A percentile compares a stretch with the other conserved stretches of the same genome.
These are phyloP conservation scores for Elsinoe necatrix DNA, from an alignment of 2,329 filamentous ascomycete species.

Conservation along the genomic window DNA sequence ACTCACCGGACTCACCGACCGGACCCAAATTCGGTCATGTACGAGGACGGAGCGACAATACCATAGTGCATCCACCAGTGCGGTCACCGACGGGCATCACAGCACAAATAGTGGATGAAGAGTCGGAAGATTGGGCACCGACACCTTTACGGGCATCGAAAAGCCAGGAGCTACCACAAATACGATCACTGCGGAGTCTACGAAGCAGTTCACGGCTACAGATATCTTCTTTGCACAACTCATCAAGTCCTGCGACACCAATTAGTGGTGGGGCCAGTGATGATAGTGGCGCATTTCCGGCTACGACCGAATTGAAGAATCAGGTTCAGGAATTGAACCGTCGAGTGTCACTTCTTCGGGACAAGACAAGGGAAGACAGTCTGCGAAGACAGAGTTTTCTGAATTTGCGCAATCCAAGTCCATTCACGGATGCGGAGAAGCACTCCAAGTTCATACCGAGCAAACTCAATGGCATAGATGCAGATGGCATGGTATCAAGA, in stretches of 20 bases:
- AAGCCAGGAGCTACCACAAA: constrained; percentile 12
- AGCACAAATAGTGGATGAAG: constrained; percentile 2
- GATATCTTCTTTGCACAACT: not conserved
- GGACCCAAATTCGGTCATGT: constrained; percentile 6
- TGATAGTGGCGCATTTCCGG: constrained; percentile 57
- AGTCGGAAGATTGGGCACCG: constrained; percentile 8
- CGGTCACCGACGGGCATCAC: not conserved
- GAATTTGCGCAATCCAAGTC: constrained; percentile 65
- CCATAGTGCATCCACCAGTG: constrained; percentile 10
- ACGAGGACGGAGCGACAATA: constrained; percentile 11
- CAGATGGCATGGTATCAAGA: not conserved
- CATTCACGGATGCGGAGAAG: constrained; percentile 65
- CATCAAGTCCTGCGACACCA: constrained; percentile 12
- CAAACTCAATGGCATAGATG: not conserved
- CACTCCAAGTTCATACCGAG: not conserved
- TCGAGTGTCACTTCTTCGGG: constrained; percentile 70
- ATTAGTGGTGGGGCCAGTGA: constrained; percentile 34
- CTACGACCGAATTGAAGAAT: constrained; percentile 65
- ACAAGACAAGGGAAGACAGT: constrained; percentile 70
- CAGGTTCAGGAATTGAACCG: constrained; percentile 81
- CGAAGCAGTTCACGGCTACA: constrained; percentile 5
- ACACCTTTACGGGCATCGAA: constrained; percentile 9
- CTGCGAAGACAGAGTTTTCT: constrained; percentile 69
- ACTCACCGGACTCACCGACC: not conserved
- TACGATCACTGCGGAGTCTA: not conserved